These are phyloP conservation scores for Ramicandelaber brevisporus DNA, from an alignment of 192 early-diverging fungal species.

Conservation along the genomic window DNA sequence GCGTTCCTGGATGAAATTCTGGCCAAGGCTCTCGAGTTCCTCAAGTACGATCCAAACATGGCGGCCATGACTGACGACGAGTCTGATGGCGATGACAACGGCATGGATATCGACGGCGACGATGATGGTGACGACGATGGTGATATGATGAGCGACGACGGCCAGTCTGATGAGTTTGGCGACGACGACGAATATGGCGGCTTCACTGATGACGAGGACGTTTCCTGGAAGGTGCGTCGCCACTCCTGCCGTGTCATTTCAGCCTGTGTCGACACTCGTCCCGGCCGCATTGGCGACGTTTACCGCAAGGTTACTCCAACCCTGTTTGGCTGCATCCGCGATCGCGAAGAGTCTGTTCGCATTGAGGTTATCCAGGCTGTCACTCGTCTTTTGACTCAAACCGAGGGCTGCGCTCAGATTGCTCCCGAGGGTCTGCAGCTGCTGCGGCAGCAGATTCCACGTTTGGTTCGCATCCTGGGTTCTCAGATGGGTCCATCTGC, in stretches of 20 bases:
- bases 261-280: conserved; percentile 39
- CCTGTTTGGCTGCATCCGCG: conserved; percentile 51
- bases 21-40: conserved; percentile 25
- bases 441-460: too few species aligned
- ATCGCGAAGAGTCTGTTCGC: conserved; percentile 65
- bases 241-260: conserved; percentile 46
- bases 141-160: conserved; percentile 27
- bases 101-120: too few species aligned
- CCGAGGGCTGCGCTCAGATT: too few species aligned
- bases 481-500: too few species aligned
- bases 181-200: conserved; percentile 38
- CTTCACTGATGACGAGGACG: conserved; percentile 74
- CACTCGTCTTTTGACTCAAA: conserved; percentile 31
- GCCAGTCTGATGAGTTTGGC: conserved; percentile 28
- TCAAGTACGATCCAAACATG: conserved; percentile 74
- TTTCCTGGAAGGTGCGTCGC: conserved; percentile 77
- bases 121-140: conserved; percentile 37
- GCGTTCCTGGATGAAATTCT: conserved; percentile 32
- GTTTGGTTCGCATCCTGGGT: too few species aligned
- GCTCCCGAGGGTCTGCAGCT: too few species aligned
- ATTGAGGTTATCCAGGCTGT: conserved; percentile 52
- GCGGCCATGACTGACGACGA: too few species aligned
- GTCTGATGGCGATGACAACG: too few species aligned
- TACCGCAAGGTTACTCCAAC: conserved; percentile 40
- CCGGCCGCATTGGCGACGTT: conserved; percentile 32